These are phyloP conservation scores for Hymenoscyphus linearis DNA, from an alignment of 2,329 filamentous ascomycete species.

Conservation along the genomic window DNA sequence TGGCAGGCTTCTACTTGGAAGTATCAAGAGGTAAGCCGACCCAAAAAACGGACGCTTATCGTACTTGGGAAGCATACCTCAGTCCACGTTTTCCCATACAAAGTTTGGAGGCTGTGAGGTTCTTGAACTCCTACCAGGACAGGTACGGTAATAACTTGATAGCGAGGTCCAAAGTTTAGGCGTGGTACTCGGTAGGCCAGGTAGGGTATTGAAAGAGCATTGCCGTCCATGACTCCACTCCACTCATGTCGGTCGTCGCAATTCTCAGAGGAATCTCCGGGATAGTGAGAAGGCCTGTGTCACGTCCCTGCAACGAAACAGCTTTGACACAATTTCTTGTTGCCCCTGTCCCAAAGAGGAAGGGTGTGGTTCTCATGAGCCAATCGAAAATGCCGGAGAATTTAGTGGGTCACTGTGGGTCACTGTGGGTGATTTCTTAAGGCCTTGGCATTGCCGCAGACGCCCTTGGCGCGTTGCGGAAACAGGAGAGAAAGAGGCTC, in stretches of 20 bases:
- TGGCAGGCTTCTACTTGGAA: too few relatives aligned
- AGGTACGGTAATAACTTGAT: too few relatives aligned
- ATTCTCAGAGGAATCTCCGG: not conserved
- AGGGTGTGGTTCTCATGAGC: not conserved
- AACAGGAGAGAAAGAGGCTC: not conserved
- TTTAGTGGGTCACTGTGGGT: too few relatives aligned
- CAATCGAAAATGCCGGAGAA: not conserved
- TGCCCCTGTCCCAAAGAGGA: not conserved
- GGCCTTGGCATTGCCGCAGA: not conserved
- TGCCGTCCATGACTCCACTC: not conserved
- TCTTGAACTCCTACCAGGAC: not conserved
- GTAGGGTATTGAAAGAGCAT: too few relatives aligned
- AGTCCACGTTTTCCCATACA: not conserved
- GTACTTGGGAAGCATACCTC: not conserved
- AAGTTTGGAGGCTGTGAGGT: not conserved
- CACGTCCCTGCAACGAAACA: not conserved
- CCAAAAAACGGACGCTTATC: too few relatives aligned
- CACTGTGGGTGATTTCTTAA: not conserved
- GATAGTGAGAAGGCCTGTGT: not conserved
- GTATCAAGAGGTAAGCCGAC: too few relatives aligned
- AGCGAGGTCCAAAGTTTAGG: too few relatives aligned
- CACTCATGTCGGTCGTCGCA: too few relatives aligned
- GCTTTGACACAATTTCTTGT: not conserved
- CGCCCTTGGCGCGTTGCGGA: not conserved
- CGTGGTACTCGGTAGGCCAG: too few relatives aligned